A percentile compares a stretch with the other conserved stretches of the same genome.
Evolutionary conservation across 2,329 filamentous ascomycete genomes (phyloP).

Genomic region (Fusarium papillatum): DNA sequence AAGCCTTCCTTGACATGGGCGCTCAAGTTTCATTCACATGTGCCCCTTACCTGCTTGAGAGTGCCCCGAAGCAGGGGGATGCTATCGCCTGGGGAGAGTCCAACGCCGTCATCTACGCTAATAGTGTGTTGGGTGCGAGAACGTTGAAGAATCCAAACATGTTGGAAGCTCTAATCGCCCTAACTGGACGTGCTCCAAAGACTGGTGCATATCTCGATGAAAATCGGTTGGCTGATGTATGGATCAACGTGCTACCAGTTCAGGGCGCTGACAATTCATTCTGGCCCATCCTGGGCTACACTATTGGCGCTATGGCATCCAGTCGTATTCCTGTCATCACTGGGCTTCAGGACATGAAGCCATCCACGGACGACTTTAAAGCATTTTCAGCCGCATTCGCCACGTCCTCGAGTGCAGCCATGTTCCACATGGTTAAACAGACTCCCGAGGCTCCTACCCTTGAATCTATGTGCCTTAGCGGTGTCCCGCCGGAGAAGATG

Average conservation of each 20-base stretch:
- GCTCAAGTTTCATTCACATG: constrained; percentile 30
- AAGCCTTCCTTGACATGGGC: constrained; percentile 37
- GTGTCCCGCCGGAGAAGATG: background rate
- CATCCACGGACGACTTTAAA: constrained; percentile 35
- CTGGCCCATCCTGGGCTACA: constrained; percentile 33
- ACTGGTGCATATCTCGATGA: constrained; percentile 21
- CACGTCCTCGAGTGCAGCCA: constrained; percentile 33
- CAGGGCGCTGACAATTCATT: constrained; percentile 30
- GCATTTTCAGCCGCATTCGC: constrained; percentile 37
- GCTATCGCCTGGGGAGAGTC: constrained; percentile 37
- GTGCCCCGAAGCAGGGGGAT: constrained; percentile 22
- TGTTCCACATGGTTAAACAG: background rate
- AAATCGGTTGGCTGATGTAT: constrained; percentile 23
- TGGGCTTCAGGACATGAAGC: constrained; percentile 18
- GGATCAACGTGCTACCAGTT: background rate
- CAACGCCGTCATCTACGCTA: constrained; percentile 39
- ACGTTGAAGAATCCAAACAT: constrained; percentile 38
- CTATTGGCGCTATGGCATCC: constrained; percentile 21
- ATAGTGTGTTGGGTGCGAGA: constrained; percentile 36
- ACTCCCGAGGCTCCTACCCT: background rate
- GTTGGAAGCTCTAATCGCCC: constrained; percentile 30
- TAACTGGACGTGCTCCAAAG: constrained; percentile 34
- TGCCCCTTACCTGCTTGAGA: constrained; percentile 37
- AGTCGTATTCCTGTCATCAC: constrained; percentile 30
- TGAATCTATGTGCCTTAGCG: background rate